phyloP scores from a whole-genome alignment of 352 stramenopile genomes.

The Detonula confervacea region DNA sequence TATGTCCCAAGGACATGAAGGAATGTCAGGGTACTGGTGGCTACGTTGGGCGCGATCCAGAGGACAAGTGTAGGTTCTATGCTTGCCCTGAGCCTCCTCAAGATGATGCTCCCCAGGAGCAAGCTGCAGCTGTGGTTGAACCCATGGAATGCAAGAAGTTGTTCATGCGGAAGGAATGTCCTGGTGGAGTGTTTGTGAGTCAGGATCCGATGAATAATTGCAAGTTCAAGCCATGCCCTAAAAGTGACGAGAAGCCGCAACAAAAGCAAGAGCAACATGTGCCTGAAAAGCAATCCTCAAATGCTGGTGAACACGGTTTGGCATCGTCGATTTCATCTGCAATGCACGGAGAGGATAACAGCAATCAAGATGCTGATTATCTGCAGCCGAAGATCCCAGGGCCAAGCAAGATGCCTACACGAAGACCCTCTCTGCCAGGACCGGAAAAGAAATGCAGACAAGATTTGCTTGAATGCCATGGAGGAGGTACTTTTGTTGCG shows the following conservation, averaged over 20 bases:
- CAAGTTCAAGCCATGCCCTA: neutral
- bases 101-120: too few species aligned
- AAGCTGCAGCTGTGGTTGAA: neutral
- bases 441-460: neutral
- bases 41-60: constrained; percentile 24
- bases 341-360: constrained; percentile 7
- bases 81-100: constrained; percentile 15
- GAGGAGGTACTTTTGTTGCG: constrained; percentile 6
- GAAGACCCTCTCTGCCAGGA: too few species aligned
- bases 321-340: constrained; percentile 11
- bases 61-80: constrained; percentile 15
- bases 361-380: constrained; percentile 10
- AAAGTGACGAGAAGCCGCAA: too few species aligned
- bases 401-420: too few species aligned
- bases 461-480: constrained; percentile 20
- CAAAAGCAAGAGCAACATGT: too few species aligned
- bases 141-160: too few species aligned
- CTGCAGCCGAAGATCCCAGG: too few species aligned
- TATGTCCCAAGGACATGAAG: constrained; percentile 22
- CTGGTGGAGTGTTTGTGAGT: too few species aligned
- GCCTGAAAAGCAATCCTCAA: neutral
- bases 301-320: neutral
- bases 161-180: constrained; percentile 6
- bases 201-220: too few species aligned
- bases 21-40: constrained; percentile 22